phyloP scores from a whole-genome alignment of 352 stramenopile species.

The Globisporangium canariense region DNA sequence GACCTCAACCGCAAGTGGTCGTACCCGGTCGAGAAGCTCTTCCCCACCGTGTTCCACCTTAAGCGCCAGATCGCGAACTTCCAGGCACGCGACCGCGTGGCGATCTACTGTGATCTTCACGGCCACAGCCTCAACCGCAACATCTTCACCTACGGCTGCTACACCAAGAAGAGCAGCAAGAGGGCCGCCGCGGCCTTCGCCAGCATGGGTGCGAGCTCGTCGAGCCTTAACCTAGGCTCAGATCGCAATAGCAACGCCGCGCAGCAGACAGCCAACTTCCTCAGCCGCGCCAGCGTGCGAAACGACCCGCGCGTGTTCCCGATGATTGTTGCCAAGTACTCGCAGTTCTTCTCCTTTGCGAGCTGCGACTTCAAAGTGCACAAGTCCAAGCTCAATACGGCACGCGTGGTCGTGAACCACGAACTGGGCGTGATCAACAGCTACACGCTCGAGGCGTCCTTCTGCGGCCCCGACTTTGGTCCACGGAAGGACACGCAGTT shows the following conservation, averaged over 20 bases:
- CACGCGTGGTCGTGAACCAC: conserved; percentile 87
- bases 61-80: conserved; percentile 68
- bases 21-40: conserved; percentile 73
- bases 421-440: conserved; percentile 82
- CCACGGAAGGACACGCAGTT: conserved; percentile 68
- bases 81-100: conserved; percentile 55
- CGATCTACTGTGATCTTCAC: conserved; percentile 83
- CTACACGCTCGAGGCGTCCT: conserved; percentile 91
- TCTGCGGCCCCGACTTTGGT: conserved; percentile 82
- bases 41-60: conserved; percentile 76
- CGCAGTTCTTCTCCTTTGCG: conserved; percentile 70
- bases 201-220: neutral
- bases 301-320: conserved; percentile 73
- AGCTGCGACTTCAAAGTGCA: conserved; percentile 90
- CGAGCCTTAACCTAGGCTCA: conserved; percentile 4
- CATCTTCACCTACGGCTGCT: conserved; percentile 86
- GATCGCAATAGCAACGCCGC: neutral
- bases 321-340: conserved; percentile 74
- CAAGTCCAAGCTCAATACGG: conserved; percentile 87
- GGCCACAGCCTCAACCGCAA: conserved; percentile 83
- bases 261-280: neutral
- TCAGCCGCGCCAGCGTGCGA: conserved; percentile 22
- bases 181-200: neutral
- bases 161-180: conserved; percentile 35
- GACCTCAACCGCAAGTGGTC: conserved; percentile 83